Evolutionary conservation across 257 asterid species (phyloP), one percentile per base, ranked within the genome.

Genomic region (Solanum verrucosum): DNA sequence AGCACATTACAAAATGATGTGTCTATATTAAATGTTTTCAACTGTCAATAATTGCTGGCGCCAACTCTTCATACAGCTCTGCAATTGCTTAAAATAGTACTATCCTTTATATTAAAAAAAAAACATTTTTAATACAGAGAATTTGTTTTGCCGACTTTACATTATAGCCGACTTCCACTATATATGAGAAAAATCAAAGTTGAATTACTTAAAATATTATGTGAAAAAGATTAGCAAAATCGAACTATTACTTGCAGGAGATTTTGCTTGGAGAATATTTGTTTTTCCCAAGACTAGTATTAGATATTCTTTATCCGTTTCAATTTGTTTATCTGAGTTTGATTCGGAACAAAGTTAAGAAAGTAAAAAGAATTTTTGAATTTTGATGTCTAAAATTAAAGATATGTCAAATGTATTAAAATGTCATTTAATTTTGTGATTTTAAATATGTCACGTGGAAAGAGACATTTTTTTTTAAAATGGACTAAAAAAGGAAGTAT

Each of bases 21-120:
- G 68, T 13, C 27, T 18, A 44, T 81, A 46, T 82, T 82, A 82
- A 82, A 82, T 49, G 86, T 82, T 82, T 74, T 29, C 42, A 82
- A 49, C 85, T 8, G 70, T 49, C 85, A 82, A 82, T 14, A 49
- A 49, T 82, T 82, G 86, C 86, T 82, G 86, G 86, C 86, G 70
- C 86, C 86, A 49, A 82, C 86, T 82, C 27, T 31, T 18, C 29
- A 29, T 18, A 82, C 86, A 82, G 70, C 70, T 82, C 70, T 82
- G 86, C 44, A 49, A 10, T 25, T 46, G 29, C 42, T 46, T 82
- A 49, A 29, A 46, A 9, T 82, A 49, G 31, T 46, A 29, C 68
- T 82, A 25, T 15, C 38, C 85, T 44, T 79, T 59, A 20, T 63
- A 74, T 71, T 52, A 2, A 52, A 52, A 16, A 79, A 46, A 78